Evolutionary conservation across 2,329 filamentous ascomycete genomes (phyloP), one percentile per base, ranked within the genome.

Genomic region (Scedosporium dehoogii): DNA sequence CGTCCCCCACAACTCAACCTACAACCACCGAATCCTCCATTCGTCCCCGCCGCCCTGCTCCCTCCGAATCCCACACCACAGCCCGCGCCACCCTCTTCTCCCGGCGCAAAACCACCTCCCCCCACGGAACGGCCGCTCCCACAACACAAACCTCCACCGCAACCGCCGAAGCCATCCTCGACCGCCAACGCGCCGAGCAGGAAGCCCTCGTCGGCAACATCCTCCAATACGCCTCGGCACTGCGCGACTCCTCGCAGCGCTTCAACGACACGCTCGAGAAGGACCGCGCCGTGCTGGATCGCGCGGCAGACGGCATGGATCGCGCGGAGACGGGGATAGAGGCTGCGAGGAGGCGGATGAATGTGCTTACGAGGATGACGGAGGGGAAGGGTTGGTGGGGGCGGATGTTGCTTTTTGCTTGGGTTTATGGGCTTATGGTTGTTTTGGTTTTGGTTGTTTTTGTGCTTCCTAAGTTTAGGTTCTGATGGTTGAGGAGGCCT

Each of bases 381-480:
- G 93, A 97, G 76, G 92, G 92, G 3, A 87, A 88, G 71, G 92
- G 92, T 0, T 96, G 89, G 89, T 91, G 84, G 85, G 92, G 89
- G 5, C 78, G 92, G 60, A 84, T 96, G 78, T 80, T 93, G 75
- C 79, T 97, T 64, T 96, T 94, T 78, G 88, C 80, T 46, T 89
- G 90, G 81, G 92, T 97, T 58, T 89, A 87, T 69, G 91, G 85
- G 33, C 73, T 97, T 65, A 93, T 91, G 87, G 69, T 96, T n/a
- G 75, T 85, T 27, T 83, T 91, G 18, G 77, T 96, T 42, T 68
- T 96, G 71, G 74, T 97, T 66, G 92, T 97, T 12, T 93, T 93
- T 77, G 81, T 93, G 59, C 78, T 91, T 71, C 93, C 93, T 0
- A 97, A 97, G 78, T 75, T 97, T 72, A 82, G 93, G 69, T 94